Conservation (phyloP, 768 basidiomycete genomes). For the Dendrothele bispora region DNA sequence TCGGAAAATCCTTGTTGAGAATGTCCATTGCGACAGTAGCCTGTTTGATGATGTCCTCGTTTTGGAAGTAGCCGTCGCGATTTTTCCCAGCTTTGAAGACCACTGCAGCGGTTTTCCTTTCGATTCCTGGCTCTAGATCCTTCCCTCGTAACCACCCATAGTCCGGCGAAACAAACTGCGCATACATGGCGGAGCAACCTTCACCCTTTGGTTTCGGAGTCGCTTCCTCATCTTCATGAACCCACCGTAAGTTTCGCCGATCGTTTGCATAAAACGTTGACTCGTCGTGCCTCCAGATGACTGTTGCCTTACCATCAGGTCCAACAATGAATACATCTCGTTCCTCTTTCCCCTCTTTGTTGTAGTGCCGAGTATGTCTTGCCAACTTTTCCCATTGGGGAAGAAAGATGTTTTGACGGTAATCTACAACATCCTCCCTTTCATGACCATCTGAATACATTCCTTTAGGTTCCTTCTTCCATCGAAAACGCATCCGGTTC, state of each 20-base stretch:
- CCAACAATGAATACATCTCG: background rate
- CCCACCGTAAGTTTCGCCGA: conserved; percentile 19
- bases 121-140: conserved; percentile 14
- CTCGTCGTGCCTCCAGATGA: conserved; percentile 28
- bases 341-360: conserved; percentile 15
- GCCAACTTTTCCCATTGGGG: too few relatives aligned
- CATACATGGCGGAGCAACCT: conserved; percentile 30
- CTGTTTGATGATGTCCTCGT: too few relatives aligned
- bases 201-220: conserved; percentile 31
- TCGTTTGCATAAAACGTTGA: conserved; percentile 36
- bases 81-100: conserved; percentile 23
- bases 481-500: conserved; percentile 20
- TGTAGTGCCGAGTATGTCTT: too few relatives aligned
- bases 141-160: conserved; percentile 24
- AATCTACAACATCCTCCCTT: too few relatives aligned
- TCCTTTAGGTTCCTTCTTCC: too few relatives aligned
- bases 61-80: conserved; percentile 23
- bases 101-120: conserved; percentile 11
- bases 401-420: too few relatives aligned
- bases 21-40: too few relatives aligned
- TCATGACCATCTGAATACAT: too few relatives aligned
- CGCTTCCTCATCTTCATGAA: conserved; percentile 14
- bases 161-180: too few relatives aligned
- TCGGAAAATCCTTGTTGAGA: too few relatives aligned
- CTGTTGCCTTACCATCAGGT: conserved; percentile 1